These are phyloP conservation scores for Acanthamoeba culbertsoni DNA, from an alignment of 208 protist species.

Conservation along the genomic window DNA sequence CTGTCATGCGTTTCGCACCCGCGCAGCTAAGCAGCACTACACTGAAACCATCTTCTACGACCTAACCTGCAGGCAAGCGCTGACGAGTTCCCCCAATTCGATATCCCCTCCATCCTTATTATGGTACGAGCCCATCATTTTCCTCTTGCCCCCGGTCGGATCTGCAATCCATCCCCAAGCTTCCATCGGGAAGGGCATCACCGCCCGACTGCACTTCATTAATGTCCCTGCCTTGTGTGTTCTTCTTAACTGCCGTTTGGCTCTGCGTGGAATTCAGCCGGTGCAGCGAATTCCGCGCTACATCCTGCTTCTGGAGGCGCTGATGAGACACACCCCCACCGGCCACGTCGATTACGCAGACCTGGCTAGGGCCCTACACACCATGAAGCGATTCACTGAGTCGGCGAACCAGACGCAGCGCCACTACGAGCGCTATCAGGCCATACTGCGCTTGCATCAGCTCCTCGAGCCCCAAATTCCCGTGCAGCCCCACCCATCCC, in stretches of 20 bases:
- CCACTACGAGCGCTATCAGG: conserved; percentile 38
- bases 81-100: not conserved
- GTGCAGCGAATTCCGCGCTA: conserved; percentile 51
- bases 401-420: conserved; percentile 1
- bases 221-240: too few relatives aligned
- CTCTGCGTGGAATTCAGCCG: not conserved
- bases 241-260: too few relatives aligned
- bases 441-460: not conserved
- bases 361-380: not conserved
- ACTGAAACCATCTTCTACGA: not conserved
- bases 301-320: conserved; percentile 15
- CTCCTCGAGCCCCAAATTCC: not conserved
- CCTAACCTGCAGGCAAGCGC: not conserved
- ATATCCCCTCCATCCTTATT: conserved; percentile 20
- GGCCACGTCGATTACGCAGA: not conserved
- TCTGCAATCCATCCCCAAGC: too few relatives aligned
- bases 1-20: too few relatives aligned
- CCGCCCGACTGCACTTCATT: too few relatives aligned
- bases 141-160: too few relatives aligned
- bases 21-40: too few relatives aligned
- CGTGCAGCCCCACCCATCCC: not conserved
- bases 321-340: not conserved
- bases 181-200: too few relatives aligned
- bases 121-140: conserved; percentile 25
- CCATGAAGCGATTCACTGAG: conserved; percentile 20